A percentile compares a stretch with the other conserved stretches of the same genome.
phyloP scores from a whole-genome alignment of 768 basidiomycete genomes.

The Cystobasidiopsis lactophilus region DNA sequence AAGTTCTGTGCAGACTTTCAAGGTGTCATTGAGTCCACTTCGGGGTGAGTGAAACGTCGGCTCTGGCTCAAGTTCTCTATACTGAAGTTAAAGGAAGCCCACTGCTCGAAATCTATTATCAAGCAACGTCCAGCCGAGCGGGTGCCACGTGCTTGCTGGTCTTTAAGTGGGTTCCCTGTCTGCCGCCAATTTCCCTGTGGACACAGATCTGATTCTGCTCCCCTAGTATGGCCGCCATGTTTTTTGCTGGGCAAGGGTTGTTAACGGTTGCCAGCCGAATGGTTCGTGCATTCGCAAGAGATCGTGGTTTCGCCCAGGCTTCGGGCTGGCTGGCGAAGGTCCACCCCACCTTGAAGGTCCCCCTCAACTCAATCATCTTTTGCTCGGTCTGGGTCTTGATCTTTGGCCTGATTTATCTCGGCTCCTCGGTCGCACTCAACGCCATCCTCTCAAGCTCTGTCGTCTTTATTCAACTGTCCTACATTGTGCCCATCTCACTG shows the following conservation, averaged over 20 bases:
- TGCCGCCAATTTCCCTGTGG: constrained; percentile 1
- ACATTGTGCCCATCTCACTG: constrained; percentile 9
- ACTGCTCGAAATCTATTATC: constrained; percentile 14
- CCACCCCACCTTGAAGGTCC: constrained; percentile 7
- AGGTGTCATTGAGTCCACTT: constrained; percentile 8
- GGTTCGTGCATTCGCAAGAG: constrained; percentile 9
- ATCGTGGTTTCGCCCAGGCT: not conserved
- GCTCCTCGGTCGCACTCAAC: constrained; percentile 14
- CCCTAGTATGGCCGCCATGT: constrained; percentile 1
- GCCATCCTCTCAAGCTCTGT: constrained; percentile 19
- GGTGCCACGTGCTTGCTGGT: constrained; percentile 1
- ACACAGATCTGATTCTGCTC: not conserved
- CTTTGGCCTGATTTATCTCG: constrained; percentile 4
- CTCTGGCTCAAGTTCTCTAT: too few relatives aligned
- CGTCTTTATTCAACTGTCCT: constrained; percentile 14
- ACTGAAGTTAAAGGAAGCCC: too few relatives aligned
- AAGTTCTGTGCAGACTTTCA: constrained; percentile 14
- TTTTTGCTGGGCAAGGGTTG: constrained; percentile 5
- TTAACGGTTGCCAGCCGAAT: constrained; percentile 6
- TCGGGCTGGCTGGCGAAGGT: not conserved
- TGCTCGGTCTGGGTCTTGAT: not conserved
- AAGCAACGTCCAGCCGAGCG: constrained; percentile 12
- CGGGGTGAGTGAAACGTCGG: too few relatives aligned
- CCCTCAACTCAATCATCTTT: not conserved
- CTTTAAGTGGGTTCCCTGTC: not conserved